phyloP scores from a whole-genome alignment of 2,329 filamentous ascomycete genomes.

The Aspergillus brunneoviolaceus region DNA sequence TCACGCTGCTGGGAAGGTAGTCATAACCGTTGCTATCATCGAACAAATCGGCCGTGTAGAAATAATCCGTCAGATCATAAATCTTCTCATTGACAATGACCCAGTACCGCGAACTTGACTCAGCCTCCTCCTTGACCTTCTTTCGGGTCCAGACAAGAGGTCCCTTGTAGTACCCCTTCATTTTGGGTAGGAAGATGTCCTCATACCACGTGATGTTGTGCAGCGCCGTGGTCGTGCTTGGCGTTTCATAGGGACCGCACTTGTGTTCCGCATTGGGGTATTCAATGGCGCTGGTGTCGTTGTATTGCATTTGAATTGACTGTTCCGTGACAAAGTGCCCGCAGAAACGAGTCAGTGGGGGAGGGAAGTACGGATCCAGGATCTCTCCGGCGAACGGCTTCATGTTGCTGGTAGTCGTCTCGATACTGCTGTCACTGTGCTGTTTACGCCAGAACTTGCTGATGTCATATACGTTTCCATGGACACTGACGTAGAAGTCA shows the following conservation, averaged over 20 bases:
- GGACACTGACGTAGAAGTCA: constrained; percentile 85
- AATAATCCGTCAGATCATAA: constrained; percentile 92
- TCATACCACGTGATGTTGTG: constrained; percentile 73
- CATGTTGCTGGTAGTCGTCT: constrained; percentile 67
- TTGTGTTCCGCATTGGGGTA: constrained; percentile 62
- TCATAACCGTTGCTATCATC: constrained; percentile 59
- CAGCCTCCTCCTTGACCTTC: constrained; percentile 64
- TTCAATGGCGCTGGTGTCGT: constrained; percentile 63
- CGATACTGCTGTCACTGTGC: constrained; percentile 71
- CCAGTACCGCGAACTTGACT: constrained; percentile 70
- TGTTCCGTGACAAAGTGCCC: constrained; percentile 65
- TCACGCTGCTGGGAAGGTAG: constrained; percentile 71
- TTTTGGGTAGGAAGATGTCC: constrained; percentile 69
- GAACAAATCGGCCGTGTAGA: constrained; percentile 66
- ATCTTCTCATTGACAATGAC: constrained; percentile 72
- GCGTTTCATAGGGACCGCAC: constrained; percentile 62
- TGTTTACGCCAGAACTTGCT: constrained; percentile 81
- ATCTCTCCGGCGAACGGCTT: constrained; percentile 72
- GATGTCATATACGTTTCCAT: constrained; percentile 88
- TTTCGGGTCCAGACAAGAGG: constrained; percentile 70
- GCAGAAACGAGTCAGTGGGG: constrained; percentile 74
- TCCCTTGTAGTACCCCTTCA: constrained; percentile 84
- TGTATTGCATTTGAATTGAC: constrained; percentile 52
- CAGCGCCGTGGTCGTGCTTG: constrained; percentile 59
- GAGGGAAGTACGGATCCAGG: constrained; percentile 80